Evolutionary conservation across 2,329 filamentous ascomycete species (phyloP).

Genomic region (Venturia carpophila): DNA sequence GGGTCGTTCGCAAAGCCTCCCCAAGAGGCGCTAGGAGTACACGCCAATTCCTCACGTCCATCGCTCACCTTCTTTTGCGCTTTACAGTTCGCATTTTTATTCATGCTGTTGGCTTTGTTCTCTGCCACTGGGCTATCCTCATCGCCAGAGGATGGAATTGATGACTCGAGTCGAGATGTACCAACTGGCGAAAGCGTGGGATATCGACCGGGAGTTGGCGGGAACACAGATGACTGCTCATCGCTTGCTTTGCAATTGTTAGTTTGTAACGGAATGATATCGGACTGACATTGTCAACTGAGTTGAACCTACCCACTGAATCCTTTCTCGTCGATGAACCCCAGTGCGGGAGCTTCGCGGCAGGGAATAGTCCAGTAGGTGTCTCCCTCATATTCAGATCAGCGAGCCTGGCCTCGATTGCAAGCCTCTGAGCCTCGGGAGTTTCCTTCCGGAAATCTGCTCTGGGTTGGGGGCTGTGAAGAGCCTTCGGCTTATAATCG

Average conservation of each 20-base stretch:
- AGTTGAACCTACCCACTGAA: background rate
- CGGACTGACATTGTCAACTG: background rate
- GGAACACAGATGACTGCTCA: background rate
- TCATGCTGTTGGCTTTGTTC: background rate
- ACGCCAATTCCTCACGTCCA: background rate
- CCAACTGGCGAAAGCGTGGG: background rate
- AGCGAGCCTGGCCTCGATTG: background rate
- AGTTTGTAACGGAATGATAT: background rate
- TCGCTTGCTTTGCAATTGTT: background rate
- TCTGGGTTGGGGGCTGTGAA: background rate
- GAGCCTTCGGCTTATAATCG: background rate
- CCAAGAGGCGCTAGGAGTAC: background rate
- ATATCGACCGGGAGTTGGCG: background rate
- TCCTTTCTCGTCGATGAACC: background rate
- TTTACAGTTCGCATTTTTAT: background rate
- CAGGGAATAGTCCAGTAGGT: background rate
- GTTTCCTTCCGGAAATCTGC: background rate
- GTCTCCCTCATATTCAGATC: background rate
- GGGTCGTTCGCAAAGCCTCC: background rate
- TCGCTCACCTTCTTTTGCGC: background rate
- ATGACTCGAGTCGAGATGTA: background rate
- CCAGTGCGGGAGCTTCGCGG: background rate
- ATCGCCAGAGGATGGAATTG: background rate
- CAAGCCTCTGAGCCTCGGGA: background rate
- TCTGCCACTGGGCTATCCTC: background rate